These are phyloP conservation scores for Colletotrichum horii DNA, from an alignment of 2,329 filamentous ascomycete genomes.

Conservation along the genomic window DNA sequence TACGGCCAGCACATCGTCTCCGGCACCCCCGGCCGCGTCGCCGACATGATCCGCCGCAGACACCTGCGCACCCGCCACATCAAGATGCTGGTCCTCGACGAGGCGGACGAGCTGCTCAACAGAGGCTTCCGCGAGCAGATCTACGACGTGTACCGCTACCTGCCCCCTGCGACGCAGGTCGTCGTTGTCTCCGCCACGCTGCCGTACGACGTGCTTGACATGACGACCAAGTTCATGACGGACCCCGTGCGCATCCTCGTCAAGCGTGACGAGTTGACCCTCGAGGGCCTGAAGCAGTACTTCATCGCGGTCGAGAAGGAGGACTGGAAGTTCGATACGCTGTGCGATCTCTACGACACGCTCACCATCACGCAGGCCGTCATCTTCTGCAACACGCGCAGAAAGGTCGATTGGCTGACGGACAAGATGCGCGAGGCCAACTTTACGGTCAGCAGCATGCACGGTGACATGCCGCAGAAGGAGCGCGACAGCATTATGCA, in stretches of 20 bases:
- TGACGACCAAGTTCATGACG: constrained; percentile 99
- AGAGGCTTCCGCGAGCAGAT: constrained; percentile 98
- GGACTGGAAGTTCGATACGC: constrained; percentile 99
- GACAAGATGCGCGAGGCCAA: constrained; percentile 99
- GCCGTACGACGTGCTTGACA: constrained; percentile 96
- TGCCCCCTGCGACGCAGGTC: constrained; percentile 96
- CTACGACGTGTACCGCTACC: constrained; percentile 97
- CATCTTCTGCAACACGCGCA: constrained; percentile 98
- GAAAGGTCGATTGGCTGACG: constrained; percentile 99
- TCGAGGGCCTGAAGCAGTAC: constrained; percentile 98
- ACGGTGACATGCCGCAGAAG: constrained; percentile 98
- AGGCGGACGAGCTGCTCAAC: constrained; percentile 75
- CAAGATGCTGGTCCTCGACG: constrained; percentile 68
- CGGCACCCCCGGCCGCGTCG: constrained; percentile 93
- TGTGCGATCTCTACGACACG: constrained; percentile 98
- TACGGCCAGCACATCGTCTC: constrained; percentile 98
- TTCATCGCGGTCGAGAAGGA: constrained; percentile 99
- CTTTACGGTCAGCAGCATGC: constrained; percentile 98
- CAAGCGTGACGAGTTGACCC: constrained; percentile 97
- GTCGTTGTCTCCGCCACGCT: constrained; percentile 96
- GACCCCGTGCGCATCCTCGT: constrained; percentile 95
- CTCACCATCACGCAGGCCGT: constrained; percentile 98
- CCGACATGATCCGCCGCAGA: constrained; percentile 66
- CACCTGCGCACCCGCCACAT: constrained; percentile 65
- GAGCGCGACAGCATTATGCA: constrained; percentile 99